Conservation (phyloP, 108 stramenopile genomes). For the Pseudonitzschia delicatissima region DNA sequence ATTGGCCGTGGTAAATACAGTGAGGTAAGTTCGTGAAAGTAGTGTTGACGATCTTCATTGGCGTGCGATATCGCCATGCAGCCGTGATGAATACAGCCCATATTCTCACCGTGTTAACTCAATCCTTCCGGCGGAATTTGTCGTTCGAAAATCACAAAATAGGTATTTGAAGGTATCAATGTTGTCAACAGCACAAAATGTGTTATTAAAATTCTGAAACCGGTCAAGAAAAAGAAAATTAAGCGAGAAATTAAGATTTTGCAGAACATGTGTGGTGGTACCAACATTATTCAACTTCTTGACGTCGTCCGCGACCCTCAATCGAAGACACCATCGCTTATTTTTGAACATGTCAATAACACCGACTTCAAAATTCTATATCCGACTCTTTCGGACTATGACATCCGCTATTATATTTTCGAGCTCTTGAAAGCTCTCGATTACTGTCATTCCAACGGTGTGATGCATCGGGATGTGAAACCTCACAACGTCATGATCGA, state of each 20-base stretch:
- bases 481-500: conserved; percentile 99
- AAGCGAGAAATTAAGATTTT: conserved; percentile 99
- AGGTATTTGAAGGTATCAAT: conserved; percentile 97
- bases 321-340: conserved; percentile 96
- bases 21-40: conserved; percentile 56
- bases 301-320: conserved; percentile 99
- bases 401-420: conserved; percentile 99
- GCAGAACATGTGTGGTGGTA: conserved; percentile 99
- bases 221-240: conserved; percentile 99
- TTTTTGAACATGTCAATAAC: conserved; percentile 99
- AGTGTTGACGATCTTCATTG: no score
- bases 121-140: background rate
- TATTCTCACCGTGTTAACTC: background rate
- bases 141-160: background rate
- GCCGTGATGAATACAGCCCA: no score
- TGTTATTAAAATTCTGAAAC: conserved; percentile 99
- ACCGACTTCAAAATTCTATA: conserved; percentile 99
- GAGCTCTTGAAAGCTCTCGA: conserved; percentile 99
- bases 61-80: no score
- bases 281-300: conserved; percentile 98
- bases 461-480: conserved; percentile 99
- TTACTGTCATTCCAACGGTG: conserved; percentile 99
- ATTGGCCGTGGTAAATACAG: conserved; percentile 99
- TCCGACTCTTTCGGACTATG: conserved; percentile 96
- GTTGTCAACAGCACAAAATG: conserved; percentile 94